Evolutionary conservation across 2,329 filamentous ascomycete species (phyloP), one percentile per base, ranked within the genome.

Genomic region (Huntiella bhutanensis): DNA sequence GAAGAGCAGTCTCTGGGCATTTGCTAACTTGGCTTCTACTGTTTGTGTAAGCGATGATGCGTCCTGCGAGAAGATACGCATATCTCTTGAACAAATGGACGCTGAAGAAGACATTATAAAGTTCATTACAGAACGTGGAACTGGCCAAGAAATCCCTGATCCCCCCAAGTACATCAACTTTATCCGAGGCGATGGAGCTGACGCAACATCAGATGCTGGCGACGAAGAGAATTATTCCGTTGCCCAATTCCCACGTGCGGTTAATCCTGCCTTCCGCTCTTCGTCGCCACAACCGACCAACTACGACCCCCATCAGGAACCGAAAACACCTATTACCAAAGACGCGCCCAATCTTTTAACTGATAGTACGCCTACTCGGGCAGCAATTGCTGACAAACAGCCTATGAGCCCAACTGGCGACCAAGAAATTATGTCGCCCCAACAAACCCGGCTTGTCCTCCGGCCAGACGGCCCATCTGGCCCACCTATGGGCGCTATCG

Each of bases 81-180:
- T 96, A 4, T 88, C 88, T 0, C 69, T 98, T 2, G 92, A 98
- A 64, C 82, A 83, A 57, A 93, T 92, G 64, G 91, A 98, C 55
- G 91, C 98, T 2, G 87, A 95, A 60, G 93, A 88, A 60, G 92
- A 98, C 59, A 95, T 98, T 52, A 65, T 76, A 16, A 67, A 63
- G 52, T 98, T 98, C 65, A 98, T 98, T 63, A 80, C 72, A 52
- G 86, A 93, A 41, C 74, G 66, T 52, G 88, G 88, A 16, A 98
- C 91, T 2, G 87, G 91, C 4, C 88, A 96, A 61, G 92, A 98
- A 60, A 98, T 98, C 41, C 92, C 91, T 1, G 91, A 95, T 60
- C 77, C 91, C 17, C 91, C 91, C 38, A 95, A 86, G 61, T 98
- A 95, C 61, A 95, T 98, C 74, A 95, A 98, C 66, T 98, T 96